Evolutionary conservation across 495 filamentous ascomycete species (phyloP).

Genomic region (Annulohypoxylon nitens): DNA sequence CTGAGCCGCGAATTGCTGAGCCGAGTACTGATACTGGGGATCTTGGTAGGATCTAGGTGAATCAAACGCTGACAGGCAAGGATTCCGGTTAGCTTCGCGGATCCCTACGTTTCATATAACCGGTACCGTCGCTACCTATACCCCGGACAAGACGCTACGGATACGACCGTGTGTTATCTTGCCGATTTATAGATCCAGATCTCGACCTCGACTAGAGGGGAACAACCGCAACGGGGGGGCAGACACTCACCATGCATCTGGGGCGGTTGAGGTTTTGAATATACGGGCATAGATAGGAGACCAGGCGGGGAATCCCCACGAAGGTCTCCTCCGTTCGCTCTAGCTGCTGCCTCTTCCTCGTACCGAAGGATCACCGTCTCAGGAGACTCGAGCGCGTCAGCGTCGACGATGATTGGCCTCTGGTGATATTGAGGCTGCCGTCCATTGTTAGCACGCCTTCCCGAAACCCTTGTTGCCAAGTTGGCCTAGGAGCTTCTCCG

Average conservation of each 20-base stretch:
- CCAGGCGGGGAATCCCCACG: constrained; percentile 63
- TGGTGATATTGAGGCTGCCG: constrained; percentile 63
- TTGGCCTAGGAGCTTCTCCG: background rate
- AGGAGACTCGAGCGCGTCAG: constrained; percentile 61
- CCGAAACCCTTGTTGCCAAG: constrained; percentile 8
- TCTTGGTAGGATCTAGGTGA: constrained; percentile 58
- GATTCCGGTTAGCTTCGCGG: constrained; percentile 50
- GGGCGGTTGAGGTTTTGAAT: constrained; percentile 59
- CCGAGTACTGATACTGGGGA: constrained; percentile 59
- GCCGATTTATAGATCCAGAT: constrained; percentile 32
- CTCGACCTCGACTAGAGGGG: constrained; percentile 11
- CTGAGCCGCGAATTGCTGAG: constrained; percentile 57
- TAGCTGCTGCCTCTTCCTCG: constrained; percentile 61
- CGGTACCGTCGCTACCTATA: background rate
- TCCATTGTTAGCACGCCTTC: constrained; percentile 17
- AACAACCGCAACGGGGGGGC: background rate
- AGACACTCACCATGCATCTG: constrained; percentile 61
- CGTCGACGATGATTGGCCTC: constrained; percentile 64
- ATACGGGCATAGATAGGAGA: constrained; percentile 64
- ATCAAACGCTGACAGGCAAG: constrained; percentile 62
- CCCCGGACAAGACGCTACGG: background rate
- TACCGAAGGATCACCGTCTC: constrained; percentile 63
- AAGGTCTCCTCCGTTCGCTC: constrained; percentile 62
- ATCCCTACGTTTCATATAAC: background rate
- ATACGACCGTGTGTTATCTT: background rate